Evolutionary conservation across 169 alveolate species (phyloP).

Genomic region (Plasmodium falciparum): DNA sequence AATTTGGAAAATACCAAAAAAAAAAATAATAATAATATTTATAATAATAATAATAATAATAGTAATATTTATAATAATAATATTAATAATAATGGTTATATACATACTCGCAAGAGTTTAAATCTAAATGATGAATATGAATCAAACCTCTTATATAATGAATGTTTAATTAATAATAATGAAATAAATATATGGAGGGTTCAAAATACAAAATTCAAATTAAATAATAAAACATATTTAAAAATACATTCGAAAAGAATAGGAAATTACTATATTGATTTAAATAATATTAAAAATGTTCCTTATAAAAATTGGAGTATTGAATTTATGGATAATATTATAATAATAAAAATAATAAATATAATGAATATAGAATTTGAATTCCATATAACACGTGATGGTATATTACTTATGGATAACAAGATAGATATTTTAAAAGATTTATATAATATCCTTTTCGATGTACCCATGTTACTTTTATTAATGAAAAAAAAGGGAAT

Average conservation of each 20-base stretch:
- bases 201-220: constrained; percentile 10
- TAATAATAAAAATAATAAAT: constrained; percentile 39
- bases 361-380: constrained; percentile 25
- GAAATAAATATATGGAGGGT: constrained; percentile 49
- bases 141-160: no score
- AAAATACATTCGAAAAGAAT: constrained; percentile 44
- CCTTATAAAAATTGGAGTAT: constrained; percentile 54
- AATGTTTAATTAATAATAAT: constrained; percentile 7
- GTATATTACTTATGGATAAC: constrained; percentile 50
- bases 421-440: constrained; percentile 51
- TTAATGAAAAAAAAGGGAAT: constrained; percentile 73
- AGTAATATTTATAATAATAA: background rate
- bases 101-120: constrained; percentile 1
- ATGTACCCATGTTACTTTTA: constrained; percentile 45
- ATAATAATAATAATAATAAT: background rate
- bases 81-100: constrained; percentile 1
- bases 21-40: background rate
- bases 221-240: constrained; percentile 49
- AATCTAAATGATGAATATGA: constrained; percentile 1
- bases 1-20: background rate
- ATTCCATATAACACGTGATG: constrained; percentile 53
- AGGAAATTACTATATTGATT: constrained; percentile 42
- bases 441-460: constrained; percentile 26
- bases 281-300: constrained; percentile 31
- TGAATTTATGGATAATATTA: constrained; percentile 33